phyloP scores from a whole-genome alignment of 768 basidiomycete genomes.

The Russula emetica region DNA sequence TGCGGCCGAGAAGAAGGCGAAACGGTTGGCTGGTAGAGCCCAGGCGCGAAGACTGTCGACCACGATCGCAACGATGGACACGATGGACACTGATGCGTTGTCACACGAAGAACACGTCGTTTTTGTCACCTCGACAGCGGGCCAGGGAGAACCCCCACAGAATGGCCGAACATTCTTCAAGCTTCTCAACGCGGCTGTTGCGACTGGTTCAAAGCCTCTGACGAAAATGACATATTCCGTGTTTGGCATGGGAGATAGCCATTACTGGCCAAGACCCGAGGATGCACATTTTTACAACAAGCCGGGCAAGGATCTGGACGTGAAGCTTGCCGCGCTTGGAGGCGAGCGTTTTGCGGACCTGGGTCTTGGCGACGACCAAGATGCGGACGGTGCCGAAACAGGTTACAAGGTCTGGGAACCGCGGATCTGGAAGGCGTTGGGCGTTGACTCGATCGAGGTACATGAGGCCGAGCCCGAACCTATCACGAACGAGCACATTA shows the following conservation, averaged over 20 bases:
- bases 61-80: slow-evolving; percentile 74
- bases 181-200: slow-evolving; percentile 62
- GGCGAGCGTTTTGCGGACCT: slow-evolving; percentile 68
- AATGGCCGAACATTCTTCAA: slow-evolving; percentile 91
- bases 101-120: slow-evolving; percentile 61
- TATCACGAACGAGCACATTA: slow-evolving; percentile 99
- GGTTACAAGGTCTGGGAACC: slow-evolving; percentile 98
- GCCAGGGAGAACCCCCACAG: slow-evolving; percentile 97
- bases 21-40: slow-evolving; percentile 76
- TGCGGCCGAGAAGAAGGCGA: slow-evolving; percentile 93
- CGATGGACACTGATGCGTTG: slow-evolving; percentile 69
- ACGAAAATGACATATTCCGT: slow-evolving; percentile 71
- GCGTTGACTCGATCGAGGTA: slow-evolving; percentile 85
- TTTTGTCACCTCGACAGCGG: slow-evolving; percentile 89
- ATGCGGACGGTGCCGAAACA: slow-evolving; percentile 92
- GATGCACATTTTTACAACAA: slow-evolving; percentile 99
- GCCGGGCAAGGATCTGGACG: slow-evolving; percentile 85
- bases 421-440: slow-evolving; percentile 86
- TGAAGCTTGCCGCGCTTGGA: slow-evolving; percentile 72
- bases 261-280: slow-evolving; percentile 97
- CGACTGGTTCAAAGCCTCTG: slow-evolving; percentile 56
- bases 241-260: slow-evolving; percentile 95
- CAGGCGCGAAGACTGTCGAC: slow-evolving; percentile 79
- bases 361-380: slow-evolving; percentile 95
- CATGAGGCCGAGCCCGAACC: slow-evolving; percentile 91